Percentiles rank a stretch among this genome's conserved stretches.
These are phyloP conservation scores for Coemansia sp. DNA, from an alignment of 192 early-diverging fungal species.

Conservation along the genomic window DNA sequence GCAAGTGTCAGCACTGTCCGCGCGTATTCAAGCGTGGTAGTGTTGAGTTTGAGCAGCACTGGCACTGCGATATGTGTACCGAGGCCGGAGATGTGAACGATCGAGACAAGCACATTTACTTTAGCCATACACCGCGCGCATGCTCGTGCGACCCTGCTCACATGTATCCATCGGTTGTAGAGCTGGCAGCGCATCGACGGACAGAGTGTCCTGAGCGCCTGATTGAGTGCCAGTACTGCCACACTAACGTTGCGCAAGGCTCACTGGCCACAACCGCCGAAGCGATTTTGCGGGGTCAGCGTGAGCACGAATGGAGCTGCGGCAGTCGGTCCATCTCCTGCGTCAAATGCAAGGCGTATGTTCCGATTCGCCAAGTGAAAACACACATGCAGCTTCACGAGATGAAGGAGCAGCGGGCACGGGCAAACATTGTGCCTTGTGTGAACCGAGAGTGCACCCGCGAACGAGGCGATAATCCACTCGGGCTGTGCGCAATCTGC, in stretches of 20 bases:
- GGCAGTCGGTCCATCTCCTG: conserved; percentile 82
- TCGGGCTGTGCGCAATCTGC: conserved; percentile 73
- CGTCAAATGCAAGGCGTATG: conserved; percentile 67
- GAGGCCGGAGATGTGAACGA: conserved; percentile 53
- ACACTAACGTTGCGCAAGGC: conserved; percentile 68
- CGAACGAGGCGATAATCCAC: conserved; percentile 55
- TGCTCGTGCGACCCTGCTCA: conserved; percentile 62
- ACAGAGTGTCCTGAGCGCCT: conserved; percentile 68
- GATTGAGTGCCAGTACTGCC: conserved; percentile 85
- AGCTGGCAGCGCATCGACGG: conserved; percentile 67
- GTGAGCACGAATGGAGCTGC: conserved; percentile 80
- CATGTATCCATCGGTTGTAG: conserved; percentile 35
- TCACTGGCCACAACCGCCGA: conserved; percentile 51
- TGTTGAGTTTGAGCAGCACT: conserved; percentile 65
- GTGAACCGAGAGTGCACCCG: conserved; percentile 71
- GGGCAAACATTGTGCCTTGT: conserved; percentile 67
- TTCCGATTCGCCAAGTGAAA: conserved; percentile 78
- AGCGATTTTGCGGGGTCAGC: conserved; percentile 65
- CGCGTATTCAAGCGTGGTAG: conserved; percentile 66
- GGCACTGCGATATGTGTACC: conserved; percentile 79
- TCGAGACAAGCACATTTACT: conserved; percentile 65
- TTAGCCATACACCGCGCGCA: conserved; percentile 59
- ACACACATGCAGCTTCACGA: conserved; percentile 73
- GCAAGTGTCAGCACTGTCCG: conserved; percentile 62
- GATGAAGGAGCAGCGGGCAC: conserved; percentile 43